Evolutionary conservation across 495 filamentous ascomycete genomes (phyloP), one percentile per base, ranked within the genome.

Genomic region (Hyaloscypha hepaticicola): DNA sequence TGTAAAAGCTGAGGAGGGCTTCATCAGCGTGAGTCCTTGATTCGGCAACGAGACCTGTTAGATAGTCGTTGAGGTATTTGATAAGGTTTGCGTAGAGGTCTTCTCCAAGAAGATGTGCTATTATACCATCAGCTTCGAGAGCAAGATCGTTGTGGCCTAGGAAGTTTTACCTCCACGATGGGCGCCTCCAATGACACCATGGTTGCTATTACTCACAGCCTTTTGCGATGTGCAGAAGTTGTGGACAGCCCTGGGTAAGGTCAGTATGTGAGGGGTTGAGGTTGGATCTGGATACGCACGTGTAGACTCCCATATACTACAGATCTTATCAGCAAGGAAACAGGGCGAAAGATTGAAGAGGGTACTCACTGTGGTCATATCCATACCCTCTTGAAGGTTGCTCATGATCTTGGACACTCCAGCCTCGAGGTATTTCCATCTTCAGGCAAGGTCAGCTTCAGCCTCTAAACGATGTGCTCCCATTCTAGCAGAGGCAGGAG

Each of bases 151-250:
- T 28, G 70, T 63, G 67, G 5, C 21, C 11, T 14, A 19, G 56
- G 34, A 26, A 34, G 53, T 80, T 82, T 56, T 78, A 92, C 92
- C 92, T 76, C 93, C 93, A 61, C 93, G 84, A 76, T 95, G 90
- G 56, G 87, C 81, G 21, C 75, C 82, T 57, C 72, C 82, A 72
- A 75, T 82, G 72, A 78, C 75, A 66, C 74, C 73, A 26, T 66
- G 65, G n/a, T 69, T 75, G 2, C 72, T 70, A 68, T 71, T 75
- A 53, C 72, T 75, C 31, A 93, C 87, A 2, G 92, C 93, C 76
- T 97, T 98, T 73, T 97, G 96, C 29, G 96, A 96, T 60, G 96
- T 98, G 77, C 95, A 99, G 74, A 99, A 99, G 79, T 99, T 96
- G 75, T 99, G 96, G 28, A 99, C 93, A 60, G 94, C 92, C 27